Percentiles rank a stretch among this genome's conserved stretches.
Conservation (phyloP, 495 filamentous ascomycete species). For the Evansstolkia leycettana region DNA sequence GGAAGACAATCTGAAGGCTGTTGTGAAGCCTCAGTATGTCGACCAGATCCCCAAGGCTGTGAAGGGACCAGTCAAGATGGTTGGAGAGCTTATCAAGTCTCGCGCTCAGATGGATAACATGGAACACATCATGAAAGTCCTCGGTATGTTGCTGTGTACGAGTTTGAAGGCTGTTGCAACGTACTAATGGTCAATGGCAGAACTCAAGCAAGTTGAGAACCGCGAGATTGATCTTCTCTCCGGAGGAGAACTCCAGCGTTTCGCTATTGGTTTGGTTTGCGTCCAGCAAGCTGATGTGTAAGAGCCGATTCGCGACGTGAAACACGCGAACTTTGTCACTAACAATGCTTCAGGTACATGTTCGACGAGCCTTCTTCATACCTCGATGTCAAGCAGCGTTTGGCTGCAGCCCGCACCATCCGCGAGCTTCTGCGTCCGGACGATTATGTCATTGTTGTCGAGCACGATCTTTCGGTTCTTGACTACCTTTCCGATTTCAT, state of each 20-base stretch:
- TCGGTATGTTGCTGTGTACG: conserved; percentile 42
- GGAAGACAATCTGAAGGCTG: conserved; percentile 91
- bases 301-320: conserved; percentile 7
- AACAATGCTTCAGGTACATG: conserved; percentile 59
- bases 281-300: conserved; percentile 95
- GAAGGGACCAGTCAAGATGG: conserved; percentile 60
- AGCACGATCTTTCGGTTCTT: conserved; percentile 95
- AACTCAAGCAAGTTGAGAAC: conserved; percentile 74
- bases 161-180: neutral
- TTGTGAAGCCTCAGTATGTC: conserved; percentile 98
- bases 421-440: conserved; percentile 75
- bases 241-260: conserved; percentile 94
- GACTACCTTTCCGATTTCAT: conserved; percentile 98
- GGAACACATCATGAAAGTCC: conserved; percentile 69
- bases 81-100: conserved; percentile 61
- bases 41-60: conserved; percentile 94
- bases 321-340: conserved; percentile 5
- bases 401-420: conserved; percentile 84
- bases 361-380: conserved; percentile 99
- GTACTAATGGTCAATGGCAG: conserved; percentile 30
- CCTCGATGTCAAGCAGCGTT: conserved; percentile 95
- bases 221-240: conserved; percentile 83
- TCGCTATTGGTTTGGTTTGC: conserved; percentile 89
- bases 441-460: conserved; percentile 95
- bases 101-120: conserved; percentile 68